Evolutionary conservation across 139 green algal species (phyloP), one percentile per base, ranked within the genome.

Genomic region (Micractinium sp.): DNA sequence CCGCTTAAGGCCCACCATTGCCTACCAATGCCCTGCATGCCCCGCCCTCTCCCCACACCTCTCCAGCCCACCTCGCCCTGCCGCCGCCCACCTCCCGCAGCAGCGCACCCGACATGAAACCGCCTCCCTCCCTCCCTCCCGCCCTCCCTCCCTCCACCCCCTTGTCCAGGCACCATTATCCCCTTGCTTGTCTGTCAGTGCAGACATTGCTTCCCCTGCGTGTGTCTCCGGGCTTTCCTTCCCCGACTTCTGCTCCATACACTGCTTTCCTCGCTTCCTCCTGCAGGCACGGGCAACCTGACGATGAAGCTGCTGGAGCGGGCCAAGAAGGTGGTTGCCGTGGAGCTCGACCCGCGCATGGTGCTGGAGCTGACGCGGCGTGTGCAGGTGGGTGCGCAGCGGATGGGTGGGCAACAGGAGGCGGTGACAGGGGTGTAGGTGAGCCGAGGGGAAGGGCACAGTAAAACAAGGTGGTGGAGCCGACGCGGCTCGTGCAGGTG

Each of bases 311-410:
- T 99, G 75, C 92, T 99, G 86, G 97, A 99, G 79, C 94, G 94
- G 61, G 97, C 95, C 33, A 99, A 99, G 94, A 97, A 97, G 85
- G 98, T 87, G 38, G 81, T 99, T 18, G 98, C 98, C 0, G 94
- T 99, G 20, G 98, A 99, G 90, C 90, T 99, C 4, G 98, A 99
- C 90, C 96, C 95, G 29, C 95, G 98, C 82, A 99, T 99, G 97
- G 98, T 99, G 39, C 83, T 99, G 35, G 98, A 99, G 94, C 95
- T 99, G 53, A 95, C 97, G 88, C 93, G 98, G 27, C 95, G 98
- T 41, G 95, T 99, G 60, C 83, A 87, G 83, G 83, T 87, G 82
- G 22, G 47, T 27, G 15, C 1, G 12, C 27, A 61, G 39, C 0
- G 74, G 33, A 29, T 13, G 33, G 74, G 74, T 19, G 33, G 33